phyloP scores from a whole-genome alignment of 1,284 basidiomycete species.

The Rhodotorula glutinis region DNA sequence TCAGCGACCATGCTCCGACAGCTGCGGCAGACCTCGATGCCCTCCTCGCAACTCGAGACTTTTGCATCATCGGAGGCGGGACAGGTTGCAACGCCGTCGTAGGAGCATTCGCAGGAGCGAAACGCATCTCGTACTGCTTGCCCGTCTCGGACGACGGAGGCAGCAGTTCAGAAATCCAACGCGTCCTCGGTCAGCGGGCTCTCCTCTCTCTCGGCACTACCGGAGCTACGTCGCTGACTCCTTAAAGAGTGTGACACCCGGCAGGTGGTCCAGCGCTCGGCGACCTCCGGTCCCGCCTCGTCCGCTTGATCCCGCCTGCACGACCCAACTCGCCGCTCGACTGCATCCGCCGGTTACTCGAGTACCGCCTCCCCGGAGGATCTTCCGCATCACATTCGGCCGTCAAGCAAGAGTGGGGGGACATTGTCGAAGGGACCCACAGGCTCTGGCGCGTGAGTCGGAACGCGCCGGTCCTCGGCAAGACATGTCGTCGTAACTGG shows the following conservation, averaged over 20 bases:
- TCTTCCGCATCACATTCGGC: not conserved
- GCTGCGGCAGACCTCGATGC: too few species aligned
- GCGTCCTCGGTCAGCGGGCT: constrained; percentile 46
- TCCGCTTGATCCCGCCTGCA: constrained; percentile 53
- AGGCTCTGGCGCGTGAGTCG: constrained; percentile 65
- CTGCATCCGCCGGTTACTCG: constrained; percentile 40
- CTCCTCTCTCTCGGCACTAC: not conserved
- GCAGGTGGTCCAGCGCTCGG: constrained; percentile 51
- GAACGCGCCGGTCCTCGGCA: too few species aligned
- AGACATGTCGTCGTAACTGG: too few species aligned
- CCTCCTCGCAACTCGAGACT: constrained; percentile 4
- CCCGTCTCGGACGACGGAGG: constrained; percentile 57
- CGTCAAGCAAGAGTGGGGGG: constrained; percentile 52
- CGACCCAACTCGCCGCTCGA: constrained; percentile 25
- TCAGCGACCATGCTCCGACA: too few species aligned
- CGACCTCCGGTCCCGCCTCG: constrained; percentile 52
- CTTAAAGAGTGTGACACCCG: not conserved
- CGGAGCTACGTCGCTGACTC: not conserved
- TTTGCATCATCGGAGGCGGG: constrained; percentile 54
- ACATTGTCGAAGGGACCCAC: constrained; percentile 87
- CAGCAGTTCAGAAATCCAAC: constrained; percentile 51
- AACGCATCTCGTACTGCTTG: constrained; percentile 44
- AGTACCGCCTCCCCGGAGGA: constrained; percentile 53
- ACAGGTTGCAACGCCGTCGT: constrained; percentile 56
- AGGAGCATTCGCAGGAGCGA: constrained; percentile 48